Percentiles rank a stretch among this genome's conserved stretches.
These are phyloP conservation scores for Suillus placidus DNA, from an alignment of 768 basidiomycete species.

Conservation along the genomic window DNA sequence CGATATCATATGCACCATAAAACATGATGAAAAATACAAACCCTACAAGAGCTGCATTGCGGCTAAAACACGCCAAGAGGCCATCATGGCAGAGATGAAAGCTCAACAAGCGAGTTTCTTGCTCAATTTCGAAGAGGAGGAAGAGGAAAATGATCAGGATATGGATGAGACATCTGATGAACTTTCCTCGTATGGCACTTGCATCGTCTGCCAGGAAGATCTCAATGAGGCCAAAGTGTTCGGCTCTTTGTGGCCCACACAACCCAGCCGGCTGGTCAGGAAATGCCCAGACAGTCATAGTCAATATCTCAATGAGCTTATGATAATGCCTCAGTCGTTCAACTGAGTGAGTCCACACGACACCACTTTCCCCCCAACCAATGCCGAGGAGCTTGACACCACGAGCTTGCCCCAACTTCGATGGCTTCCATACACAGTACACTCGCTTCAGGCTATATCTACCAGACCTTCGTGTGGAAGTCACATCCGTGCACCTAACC, in stretches of 20 bases:
- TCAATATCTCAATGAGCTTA: conserved; percentile 68
- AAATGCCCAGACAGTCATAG: conserved; percentile 69
- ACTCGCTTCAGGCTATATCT: conserved; percentile 77
- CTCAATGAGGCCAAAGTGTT: conserved; percentile 73
- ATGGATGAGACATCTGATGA: conserved; percentile 47
- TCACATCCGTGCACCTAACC: too few species aligned
- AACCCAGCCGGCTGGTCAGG: conserved; percentile 84
- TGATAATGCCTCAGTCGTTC: conserved; percentile 63
- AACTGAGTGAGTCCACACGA: conserved; percentile 50
- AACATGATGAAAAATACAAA: conserved; percentile 76
- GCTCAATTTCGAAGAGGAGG: conserved; percentile 75
- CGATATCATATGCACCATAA: conserved; percentile 74
- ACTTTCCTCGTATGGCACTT: conserved; percentile 76
- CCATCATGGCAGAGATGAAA: conserved; percentile 96
- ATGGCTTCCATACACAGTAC: conserved; percentile 69
- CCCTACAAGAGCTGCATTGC: conserved; percentile 74
- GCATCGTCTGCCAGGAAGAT: conserved; percentile 98
- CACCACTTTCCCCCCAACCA: conserved; percentile 36
- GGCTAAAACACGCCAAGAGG: conserved; percentile 88
- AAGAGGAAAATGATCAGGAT: conserved; percentile 63
- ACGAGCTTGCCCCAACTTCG: conserved; percentile 64
- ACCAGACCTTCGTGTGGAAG: too few species aligned
- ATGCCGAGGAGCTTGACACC: conserved; percentile 31
- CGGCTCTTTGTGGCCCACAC: conserved; percentile 83
- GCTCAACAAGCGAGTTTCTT: conserved; percentile 88